Base-by-base conservation (phyloP, 2,329 filamentous ascomycete genomes). In the Diatrype stigma region DNA sequence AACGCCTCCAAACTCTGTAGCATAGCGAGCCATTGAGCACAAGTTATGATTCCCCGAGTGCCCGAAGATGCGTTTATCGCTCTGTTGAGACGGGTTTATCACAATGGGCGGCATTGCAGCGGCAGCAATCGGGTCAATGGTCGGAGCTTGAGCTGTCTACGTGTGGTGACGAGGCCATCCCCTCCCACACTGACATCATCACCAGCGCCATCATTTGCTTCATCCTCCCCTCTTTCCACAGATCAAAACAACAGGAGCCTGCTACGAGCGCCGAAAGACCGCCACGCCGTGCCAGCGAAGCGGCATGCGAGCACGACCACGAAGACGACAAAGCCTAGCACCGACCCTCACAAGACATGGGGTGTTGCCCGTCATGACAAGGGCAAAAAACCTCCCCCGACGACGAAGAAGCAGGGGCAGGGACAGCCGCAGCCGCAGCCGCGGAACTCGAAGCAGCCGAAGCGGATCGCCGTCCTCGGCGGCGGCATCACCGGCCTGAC, bases 401-500 rank as follows among this genome's bases (percentile, higher is more conserved):
- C n/a, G n/a, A n/a, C n/a, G n/a, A 7, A 34, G 30, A 7, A 14
- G 30, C n/a, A 37, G 34, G 6, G 14, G 34, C 34, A 37, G 14
- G 12, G 34, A 37, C 12, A 37, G 12, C 34, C 12, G 6, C 5
- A 12, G 34, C 34, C 12, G 6, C 34, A 37, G 34, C 34, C 21
- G 14, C 14, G 26, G 21, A 44, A 35, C 51, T 28, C 14, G 23
- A 49, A 49, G 34, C 50, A 19, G 46, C 58, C 51, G 14, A 60
- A 68, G 50, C 58, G 69, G 19, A 73, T 90, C 50, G 89, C 87
- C 22, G 77, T 95, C 47, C 69, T 95, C 28, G 91, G 91, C 48
- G 90, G 85, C 53, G 91, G 91, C 38, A 85, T 96, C 65, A 94
- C 90, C 1, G 91, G 91, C 47, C 79, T 96, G 45, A 81, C 86